Percentiles rank a stretch among this genome's conserved stretches.
phyloP scores from a whole-genome alignment of 305 asterid genomes.

The Lippia alba region DNA sequence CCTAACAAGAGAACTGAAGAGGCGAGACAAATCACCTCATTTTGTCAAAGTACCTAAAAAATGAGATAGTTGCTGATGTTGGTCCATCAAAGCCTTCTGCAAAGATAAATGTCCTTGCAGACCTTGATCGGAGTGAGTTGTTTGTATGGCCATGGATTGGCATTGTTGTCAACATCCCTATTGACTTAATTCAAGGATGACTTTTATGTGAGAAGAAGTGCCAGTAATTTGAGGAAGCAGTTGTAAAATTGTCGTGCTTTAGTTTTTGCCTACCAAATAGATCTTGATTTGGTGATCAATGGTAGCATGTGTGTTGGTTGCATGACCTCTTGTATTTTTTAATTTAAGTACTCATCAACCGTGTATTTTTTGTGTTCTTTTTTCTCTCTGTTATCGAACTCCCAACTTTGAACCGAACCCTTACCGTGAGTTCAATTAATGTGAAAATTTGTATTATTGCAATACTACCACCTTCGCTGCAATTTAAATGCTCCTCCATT shows the following conservation, averaged over 20 bases:
- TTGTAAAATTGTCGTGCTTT: conserved; percentile 24
- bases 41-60: conserved; percentile 53
- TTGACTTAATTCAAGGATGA: conserved; percentile 56
- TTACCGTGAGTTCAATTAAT: too few relatives aligned
- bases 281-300: too few relatives aligned
- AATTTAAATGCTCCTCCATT: too few relatives aligned
- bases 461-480: too few relatives aligned
- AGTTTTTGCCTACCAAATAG: too few relatives aligned
- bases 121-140: conserved; percentile 61
- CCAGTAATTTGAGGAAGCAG: conserved; percentile 62
- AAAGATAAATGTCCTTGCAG: conserved; percentile 53
- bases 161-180: conserved; percentile 60
- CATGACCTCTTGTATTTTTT: too few relatives aligned
- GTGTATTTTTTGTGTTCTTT: too few relatives aligned
- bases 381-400: too few relatives aligned
- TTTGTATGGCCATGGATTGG: conserved; percentile 91
- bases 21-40: conserved; percentile 65
- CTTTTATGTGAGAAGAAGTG: conserved; percentile 66
- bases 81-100: conserved; percentile 44
- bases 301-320: too few relatives aligned
- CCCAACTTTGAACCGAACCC: too few relatives aligned
- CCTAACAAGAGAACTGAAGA: conserved; percentile 52
- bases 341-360: too few relatives aligned
- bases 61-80: conserved; percentile 42
- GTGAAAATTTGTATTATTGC: too few relatives aligned